These are phyloP conservation scores for Stylonectria norvegica DNA, from an alignment of 2,329 filamentous ascomycete genomes.

Conservation along the genomic window DNA sequence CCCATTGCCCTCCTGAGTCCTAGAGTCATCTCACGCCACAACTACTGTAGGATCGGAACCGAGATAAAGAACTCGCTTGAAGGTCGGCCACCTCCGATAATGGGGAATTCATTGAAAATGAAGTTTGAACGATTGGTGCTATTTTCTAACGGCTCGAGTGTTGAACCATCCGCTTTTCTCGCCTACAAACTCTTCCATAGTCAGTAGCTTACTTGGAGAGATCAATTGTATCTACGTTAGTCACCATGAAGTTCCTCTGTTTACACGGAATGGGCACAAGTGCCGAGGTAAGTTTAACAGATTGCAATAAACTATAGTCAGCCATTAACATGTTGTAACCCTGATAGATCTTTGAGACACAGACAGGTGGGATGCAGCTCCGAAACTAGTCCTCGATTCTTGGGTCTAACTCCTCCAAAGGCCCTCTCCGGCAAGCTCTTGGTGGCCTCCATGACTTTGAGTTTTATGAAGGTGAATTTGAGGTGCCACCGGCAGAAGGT, in stretches of 20 bases:
- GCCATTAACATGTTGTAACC: not conserved
- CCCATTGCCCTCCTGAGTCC: too few relatives aligned
- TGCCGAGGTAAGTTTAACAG: constrained; percentile 2
- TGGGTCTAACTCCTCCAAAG: not conserved
- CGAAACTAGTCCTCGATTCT: not conserved
- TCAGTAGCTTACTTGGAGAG: too few relatives aligned
- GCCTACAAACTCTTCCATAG: too few relatives aligned
- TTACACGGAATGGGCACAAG: constrained; percentile 7
- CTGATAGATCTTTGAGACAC: constrained; percentile 2
- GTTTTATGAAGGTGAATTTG: constrained; percentile 3
- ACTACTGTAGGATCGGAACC: too few relatives aligned
- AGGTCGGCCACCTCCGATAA: too few relatives aligned
- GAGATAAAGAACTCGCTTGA: too few relatives aligned
- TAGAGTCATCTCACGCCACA: too few relatives aligned
- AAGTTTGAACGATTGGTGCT: too few relatives aligned
- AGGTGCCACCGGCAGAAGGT: constrained; percentile 4
- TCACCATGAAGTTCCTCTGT: constrained; percentile 5
- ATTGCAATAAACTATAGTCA: too few relatives aligned
- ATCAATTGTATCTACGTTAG: not conserved
- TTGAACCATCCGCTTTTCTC: too few relatives aligned
- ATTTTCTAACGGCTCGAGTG: too few relatives aligned
- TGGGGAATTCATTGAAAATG: too few relatives aligned
- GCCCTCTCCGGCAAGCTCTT: constrained; percentile 1
- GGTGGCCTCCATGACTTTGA: constrained; percentile 2
- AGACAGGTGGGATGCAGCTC: constrained; percentile 1